These are phyloP conservation scores for Aspergillus awamori DNA, from an alignment of 2,329 filamentous ascomycete genomes.

Conservation along the genomic window DNA sequence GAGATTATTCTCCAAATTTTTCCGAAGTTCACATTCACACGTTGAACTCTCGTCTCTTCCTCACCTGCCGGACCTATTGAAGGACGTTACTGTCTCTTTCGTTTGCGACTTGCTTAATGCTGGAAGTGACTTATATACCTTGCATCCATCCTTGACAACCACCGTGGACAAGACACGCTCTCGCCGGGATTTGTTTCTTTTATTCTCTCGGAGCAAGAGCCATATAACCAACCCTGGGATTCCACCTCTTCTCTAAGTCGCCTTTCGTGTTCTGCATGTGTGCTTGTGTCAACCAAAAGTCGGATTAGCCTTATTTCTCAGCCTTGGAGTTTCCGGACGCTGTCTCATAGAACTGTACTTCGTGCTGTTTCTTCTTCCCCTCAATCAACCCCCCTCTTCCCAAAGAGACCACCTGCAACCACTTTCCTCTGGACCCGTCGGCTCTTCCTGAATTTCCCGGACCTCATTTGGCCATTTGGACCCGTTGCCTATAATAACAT, in stretches of 20 bases:
- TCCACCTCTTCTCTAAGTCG: conserved; percentile 9
- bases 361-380: conserved; percentile 26
- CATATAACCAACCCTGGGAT: conserved; percentile 19
- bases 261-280: conserved; percentile 21
- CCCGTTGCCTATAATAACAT: conserved; percentile 26
- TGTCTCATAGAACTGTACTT: conserved; percentile 29
- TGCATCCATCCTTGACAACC: conserved; percentile 16
- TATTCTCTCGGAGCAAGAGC: conserved; percentile 18
- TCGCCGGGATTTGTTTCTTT: conserved; percentile 23
- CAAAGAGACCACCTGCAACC: conserved; percentile 17
- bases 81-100: conserved; percentile 17
- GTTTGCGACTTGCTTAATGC: conserved; percentile 15
- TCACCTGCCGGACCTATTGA: conserved; percentile 5
- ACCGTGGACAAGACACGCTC: conserved; percentile 21
- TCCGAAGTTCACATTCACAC: conserved; percentile 30
- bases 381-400: conserved; percentile 14
- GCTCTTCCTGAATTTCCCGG: conserved; percentile 21
- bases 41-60: conserved; percentile 9
- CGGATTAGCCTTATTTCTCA: conserved; percentile 26
- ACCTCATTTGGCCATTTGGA: conserved; percentile 33
- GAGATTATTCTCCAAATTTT: conserved; percentile 11
- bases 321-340: conserved; percentile 29
- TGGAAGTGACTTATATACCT: conserved; percentile 17
- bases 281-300: conserved; percentile 21
- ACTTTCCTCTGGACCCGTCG: conserved; percentile 23